Evolutionary conservation across 2,329 filamentous ascomycete genomes (phyloP).

Genomic region (Verticillium nubilum): DNA sequence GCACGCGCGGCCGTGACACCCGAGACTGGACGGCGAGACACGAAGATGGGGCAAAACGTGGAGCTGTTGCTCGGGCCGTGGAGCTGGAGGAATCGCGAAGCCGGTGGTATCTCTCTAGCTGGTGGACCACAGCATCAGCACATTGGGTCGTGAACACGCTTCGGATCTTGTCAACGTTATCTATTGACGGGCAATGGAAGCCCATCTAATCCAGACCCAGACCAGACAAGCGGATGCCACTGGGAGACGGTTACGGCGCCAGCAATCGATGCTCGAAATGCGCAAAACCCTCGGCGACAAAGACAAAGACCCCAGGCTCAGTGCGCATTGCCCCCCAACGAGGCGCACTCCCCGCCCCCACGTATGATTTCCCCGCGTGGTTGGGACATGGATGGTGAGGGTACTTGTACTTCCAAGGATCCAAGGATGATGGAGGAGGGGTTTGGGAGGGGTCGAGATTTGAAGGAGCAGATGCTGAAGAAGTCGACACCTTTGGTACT

Average conservation of each 20-base stretch:
- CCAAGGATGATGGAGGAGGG: background rate
- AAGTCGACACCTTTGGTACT: background rate
- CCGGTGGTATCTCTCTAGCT: background rate
- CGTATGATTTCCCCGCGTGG: slow-evolving; percentile 1
- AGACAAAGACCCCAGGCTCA: background rate
- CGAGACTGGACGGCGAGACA: background rate
- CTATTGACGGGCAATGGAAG: background rate
- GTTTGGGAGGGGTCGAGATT: background rate
- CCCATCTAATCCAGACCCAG: background rate
- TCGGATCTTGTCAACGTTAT: background rate
- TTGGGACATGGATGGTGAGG: background rate
- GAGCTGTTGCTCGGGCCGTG: background rate
- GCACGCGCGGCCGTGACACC: background rate
- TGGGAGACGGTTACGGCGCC: background rate
- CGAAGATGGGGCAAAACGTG: background rate
- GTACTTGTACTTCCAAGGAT: too few species aligned
- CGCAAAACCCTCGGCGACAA: background rate
- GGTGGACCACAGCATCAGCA: background rate
- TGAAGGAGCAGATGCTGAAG: background rate
- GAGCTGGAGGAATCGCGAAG: background rate
- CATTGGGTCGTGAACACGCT: background rate
- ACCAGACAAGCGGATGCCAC: background rate
- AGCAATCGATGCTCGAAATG: background rate
- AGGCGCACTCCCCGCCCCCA: slow-evolving; percentile 1
- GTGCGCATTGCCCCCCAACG: background rate